A percentile compares a stretch with the other conserved stretches of the same genome.
Evolutionary conservation across 179 eudicot species (phyloP).

Genomic region (Beta lomatogona): DNA sequence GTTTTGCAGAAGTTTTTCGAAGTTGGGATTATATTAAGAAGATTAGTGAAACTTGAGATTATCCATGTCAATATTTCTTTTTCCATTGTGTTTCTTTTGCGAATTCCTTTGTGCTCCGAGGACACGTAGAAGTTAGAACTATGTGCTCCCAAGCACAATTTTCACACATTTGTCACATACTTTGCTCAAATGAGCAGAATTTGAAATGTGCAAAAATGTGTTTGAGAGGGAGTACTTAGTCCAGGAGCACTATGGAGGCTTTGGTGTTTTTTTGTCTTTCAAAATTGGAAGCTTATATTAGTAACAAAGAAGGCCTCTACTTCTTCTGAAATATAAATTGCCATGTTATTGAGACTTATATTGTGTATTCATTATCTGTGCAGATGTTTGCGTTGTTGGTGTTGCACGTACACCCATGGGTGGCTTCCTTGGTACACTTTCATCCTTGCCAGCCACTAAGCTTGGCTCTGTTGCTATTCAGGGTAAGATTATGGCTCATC

Average conservation of each 20-base stretch:
- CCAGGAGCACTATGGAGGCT: no score
- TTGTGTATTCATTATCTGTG: neutral
- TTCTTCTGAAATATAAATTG: neutral
- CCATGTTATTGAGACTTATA: neutral
- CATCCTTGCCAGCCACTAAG: constrained; percentile 83
- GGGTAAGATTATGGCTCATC: constrained; percentile 43
- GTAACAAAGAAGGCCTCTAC: neutral
- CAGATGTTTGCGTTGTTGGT: constrained; percentile 98
- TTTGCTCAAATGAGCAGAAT: no score
- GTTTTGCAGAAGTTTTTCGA: no score
- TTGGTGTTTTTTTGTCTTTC: no score
- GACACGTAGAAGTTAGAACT: no score
- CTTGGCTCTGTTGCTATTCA: constrained; percentile 87
- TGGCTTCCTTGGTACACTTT: constrained; percentile 89
- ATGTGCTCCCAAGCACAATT: no score
- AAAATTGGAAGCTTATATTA: neutral
- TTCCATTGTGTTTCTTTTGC: no score
- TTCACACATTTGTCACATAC: no score
- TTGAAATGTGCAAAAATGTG: no score
- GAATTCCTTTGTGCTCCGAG: no score
- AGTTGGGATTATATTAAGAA: neutral
- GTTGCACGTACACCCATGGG: constrained; percentile 99
- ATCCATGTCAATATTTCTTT: neutral
- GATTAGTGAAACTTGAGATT: neutral
- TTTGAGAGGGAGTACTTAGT: no score